phyloP scores from a whole-genome alignment of 192 early-diverging fungal species.

The Coemansia sp. region DNA sequence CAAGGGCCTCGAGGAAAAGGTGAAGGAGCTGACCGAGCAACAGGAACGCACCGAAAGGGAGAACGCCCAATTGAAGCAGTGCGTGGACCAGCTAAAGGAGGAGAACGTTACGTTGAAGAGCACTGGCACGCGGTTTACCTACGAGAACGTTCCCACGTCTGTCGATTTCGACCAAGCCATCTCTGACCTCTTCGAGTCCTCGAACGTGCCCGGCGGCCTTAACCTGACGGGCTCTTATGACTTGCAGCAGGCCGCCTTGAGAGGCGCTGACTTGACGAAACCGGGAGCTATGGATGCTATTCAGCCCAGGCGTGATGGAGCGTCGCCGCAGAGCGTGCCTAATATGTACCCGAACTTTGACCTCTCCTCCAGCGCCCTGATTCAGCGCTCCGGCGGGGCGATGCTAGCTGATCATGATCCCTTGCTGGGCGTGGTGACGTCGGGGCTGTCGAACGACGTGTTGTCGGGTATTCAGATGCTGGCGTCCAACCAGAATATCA shows the following conservation, averaged over 20 bases:
- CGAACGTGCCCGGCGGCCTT: slow-evolving; percentile 1
- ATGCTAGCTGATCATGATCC: slow-evolving; percentile 13
- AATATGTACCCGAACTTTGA: slow-evolving; percentile 23
- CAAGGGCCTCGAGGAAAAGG: slow-evolving; percentile 71
- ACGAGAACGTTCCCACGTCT: slow-evolving; percentile 14
- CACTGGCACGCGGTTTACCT: slow-evolving; percentile 33
- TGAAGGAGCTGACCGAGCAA: slow-evolving; percentile 64
- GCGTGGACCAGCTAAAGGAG: slow-evolving; percentile 36
- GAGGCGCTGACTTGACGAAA: slow-evolving; percentile 33
- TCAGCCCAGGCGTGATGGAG: background rate
- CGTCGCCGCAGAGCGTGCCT: slow-evolving; percentile 39
- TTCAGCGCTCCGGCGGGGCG: background rate
- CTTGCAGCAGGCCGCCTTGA: slow-evolving; percentile 36
- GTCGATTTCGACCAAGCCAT: slow-evolving; percentile 45
- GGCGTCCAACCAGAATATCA: slow-evolving; percentile 48
- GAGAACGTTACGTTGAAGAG: slow-evolving; percentile 41
- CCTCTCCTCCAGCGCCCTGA: background rate
- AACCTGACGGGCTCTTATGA: slow-evolving; percentile 29
- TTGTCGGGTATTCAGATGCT: slow-evolving; percentile 42
- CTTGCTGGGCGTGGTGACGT: slow-evolving; percentile 10
- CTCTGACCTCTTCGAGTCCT: slow-evolving; percentile 29
- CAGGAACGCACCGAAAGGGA: slow-evolving; percentile 55
- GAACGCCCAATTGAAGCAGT: slow-evolving; percentile 36
- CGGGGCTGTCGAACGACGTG: slow-evolving; percentile 26
- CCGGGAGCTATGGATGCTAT: slow-evolving; percentile 31